phyloP scores from a whole-genome alignment of 1,284 basidiomycete species.

The Somion occarium region DNA sequence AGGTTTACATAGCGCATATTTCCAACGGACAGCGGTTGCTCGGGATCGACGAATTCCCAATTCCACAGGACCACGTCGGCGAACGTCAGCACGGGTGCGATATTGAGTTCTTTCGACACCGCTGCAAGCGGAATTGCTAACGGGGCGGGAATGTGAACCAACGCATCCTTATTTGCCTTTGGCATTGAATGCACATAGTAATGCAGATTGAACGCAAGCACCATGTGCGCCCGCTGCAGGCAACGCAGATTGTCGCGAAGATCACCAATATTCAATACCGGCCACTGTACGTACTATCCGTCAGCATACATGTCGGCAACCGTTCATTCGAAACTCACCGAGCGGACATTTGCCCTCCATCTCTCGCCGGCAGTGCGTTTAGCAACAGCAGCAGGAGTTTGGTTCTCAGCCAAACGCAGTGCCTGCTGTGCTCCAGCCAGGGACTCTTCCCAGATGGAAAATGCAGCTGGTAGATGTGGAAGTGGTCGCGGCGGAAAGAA shows the following conservation, averaged over 20 bases:
- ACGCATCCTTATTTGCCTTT: slow-evolving; percentile 31
- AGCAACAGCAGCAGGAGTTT: slow-evolving; percentile 39
- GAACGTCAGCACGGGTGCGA: slow-evolving; percentile 93
- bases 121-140: slow-evolving; percentile 79
- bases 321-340: slow-evolving; percentile 41
- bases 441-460: slow-evolving; percentile 72
- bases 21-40: slow-evolving; percentile 47
- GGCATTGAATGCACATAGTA: slow-evolving; percentile 86
- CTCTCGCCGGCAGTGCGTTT: slow-evolving; percentile 48
- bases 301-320: background rate
- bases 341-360: slow-evolving; percentile 67
- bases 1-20: slow-evolving; percentile 66
- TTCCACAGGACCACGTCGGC: slow-evolving; percentile 98
- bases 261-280: slow-evolving; percentile 51
- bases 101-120: slow-evolving; percentile 73
- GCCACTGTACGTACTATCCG: slow-evolving; percentile 49
- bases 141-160: slow-evolving; percentile 63
- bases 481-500: slow-evolving; percentile 81
- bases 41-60: slow-evolving; percentile 62
- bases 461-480: slow-evolving; percentile 49
- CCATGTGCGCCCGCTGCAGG: slow-evolving; percentile 82
- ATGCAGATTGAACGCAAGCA: slow-evolving; percentile 86
- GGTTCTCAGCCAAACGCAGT: slow-evolving; percentile 61
- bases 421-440: slow-evolving; percentile 50
- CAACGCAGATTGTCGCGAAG: slow-evolving; percentile 52